phyloP scores from a whole-genome alignment of 495 filamentous ascomycete species.

The Penicillium taxi region DNA sequence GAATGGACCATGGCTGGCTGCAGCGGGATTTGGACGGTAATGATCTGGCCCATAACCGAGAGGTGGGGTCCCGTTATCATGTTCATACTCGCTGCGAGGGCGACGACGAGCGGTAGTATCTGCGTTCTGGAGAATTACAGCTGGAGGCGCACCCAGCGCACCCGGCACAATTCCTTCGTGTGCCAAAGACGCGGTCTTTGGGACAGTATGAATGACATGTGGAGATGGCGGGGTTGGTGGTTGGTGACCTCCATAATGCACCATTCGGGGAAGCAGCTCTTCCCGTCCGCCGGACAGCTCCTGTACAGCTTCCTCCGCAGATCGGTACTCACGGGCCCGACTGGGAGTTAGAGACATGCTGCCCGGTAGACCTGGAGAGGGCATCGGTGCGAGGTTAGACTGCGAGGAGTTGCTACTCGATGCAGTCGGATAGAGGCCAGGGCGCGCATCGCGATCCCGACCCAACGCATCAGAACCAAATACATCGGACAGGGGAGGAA shows the following conservation, averaged over 20 bases:
- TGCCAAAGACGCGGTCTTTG: constrained; percentile 31
- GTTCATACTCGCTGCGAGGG: constrained; percentile 80
- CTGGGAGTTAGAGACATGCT: constrained; percentile 43
- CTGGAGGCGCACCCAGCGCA: constrained; percentile 13
- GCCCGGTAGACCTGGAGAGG: constrained; percentile 63
- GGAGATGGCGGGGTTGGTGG: constrained; percentile 92
- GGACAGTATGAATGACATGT: constrained; percentile 27
- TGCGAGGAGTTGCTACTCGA: constrained; percentile 59
- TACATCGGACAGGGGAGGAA: constrained; percentile 91
- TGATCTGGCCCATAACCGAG: constrained; percentile 38
- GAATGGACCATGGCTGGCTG: constrained; percentile 59
- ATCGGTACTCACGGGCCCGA: constrained; percentile 81
- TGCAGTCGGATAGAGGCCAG: constrained; percentile 38
- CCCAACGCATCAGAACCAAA: constrained; percentile 77
- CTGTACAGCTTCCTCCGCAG: constrained; percentile 88
- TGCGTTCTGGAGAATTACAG: constrained; percentile 20
- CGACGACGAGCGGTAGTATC: constrained; percentile 59
- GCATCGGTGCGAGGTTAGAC: constrained; percentile 53
- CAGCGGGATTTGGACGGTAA: constrained; percentile 45
- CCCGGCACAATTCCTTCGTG: constrained; percentile 15
- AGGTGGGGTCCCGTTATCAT: constrained; percentile 53
- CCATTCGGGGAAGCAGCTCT: constrained; percentile 82
- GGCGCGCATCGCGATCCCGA: constrained; percentile 33
- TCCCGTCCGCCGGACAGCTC: constrained; percentile 85
- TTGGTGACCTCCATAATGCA: constrained; percentile 86